These are phyloP conservation scores for Scenedesmus sp. DNA, from an alignment of 163 green algal species.

Conservation along the genomic window DNA sequence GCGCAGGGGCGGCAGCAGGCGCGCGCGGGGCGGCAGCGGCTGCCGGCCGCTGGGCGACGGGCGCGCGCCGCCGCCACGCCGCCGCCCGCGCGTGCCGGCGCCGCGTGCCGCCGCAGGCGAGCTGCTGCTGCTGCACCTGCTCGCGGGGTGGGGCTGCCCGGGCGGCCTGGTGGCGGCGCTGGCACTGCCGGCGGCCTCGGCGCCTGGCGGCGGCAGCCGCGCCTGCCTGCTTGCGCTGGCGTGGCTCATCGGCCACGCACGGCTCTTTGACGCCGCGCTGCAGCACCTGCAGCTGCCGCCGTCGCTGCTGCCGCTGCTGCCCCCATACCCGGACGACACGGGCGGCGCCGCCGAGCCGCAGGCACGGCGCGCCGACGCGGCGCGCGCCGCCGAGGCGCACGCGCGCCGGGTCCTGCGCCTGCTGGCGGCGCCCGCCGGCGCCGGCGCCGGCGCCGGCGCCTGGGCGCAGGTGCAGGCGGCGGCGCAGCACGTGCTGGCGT, in stretches of 20 bases:
- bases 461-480: constrained; percentile 25
- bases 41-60: too few relatives aligned
- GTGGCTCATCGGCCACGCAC: constrained; percentile 25
- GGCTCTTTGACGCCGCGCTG: constrained; percentile 29
- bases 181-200: background rate
- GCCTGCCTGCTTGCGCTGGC: constrained; percentile 11
- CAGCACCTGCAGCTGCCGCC: constrained; percentile 33
- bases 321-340: constrained; percentile 35
- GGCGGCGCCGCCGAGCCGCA: background rate
- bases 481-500: constrained; percentile 38
- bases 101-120: background rate
- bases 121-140: constrained; percentile 3
- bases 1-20: too few relatives aligned
- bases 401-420: background rate
- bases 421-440: background rate
- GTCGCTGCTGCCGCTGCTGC: constrained; percentile 15
- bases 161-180: constrained; percentile 6
- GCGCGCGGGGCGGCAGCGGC: background rate
- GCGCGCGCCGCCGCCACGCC: too few relatives aligned
- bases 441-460: background rate
- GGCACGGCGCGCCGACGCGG: background rate
- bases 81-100: too few relatives aligned
- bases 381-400: constrained; percentile 15
- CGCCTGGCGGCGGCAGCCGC: constrained; percentile 28
- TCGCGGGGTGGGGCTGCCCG: constrained; percentile 24